Conservation (phyloP, 257 asterid genomes). For the Nicotiana sylvestris region DNA sequence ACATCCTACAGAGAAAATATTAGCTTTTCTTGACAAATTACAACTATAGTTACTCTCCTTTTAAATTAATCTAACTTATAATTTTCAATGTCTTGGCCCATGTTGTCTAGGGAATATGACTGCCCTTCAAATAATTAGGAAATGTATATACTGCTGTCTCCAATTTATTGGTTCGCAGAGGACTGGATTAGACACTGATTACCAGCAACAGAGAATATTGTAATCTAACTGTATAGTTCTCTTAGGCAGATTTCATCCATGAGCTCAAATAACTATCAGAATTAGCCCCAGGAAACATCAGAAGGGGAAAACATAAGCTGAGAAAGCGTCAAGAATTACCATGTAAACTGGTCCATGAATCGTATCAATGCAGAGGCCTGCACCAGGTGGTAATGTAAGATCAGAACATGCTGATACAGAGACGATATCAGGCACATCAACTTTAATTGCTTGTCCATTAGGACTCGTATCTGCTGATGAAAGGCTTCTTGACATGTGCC, state of each 20-base stretch:
- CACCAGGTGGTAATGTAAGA: conserved; percentile 95
- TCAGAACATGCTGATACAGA: conserved; percentile 84
- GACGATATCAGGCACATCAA: conserved; percentile 64
- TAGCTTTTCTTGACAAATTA: neutral
- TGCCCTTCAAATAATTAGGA: neutral
- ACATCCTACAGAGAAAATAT: neutral
- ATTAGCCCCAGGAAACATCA: neutral
- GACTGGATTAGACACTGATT: neutral
- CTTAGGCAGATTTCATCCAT: neutral
- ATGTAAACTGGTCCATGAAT: conserved; percentile 72
- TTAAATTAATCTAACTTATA: neutral
- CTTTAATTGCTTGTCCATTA: conserved; percentile 50
- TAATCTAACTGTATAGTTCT: neutral
- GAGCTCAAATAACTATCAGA: neutral
- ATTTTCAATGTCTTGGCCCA: neutral
- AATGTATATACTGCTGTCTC: neutral
- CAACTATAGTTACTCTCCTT: neutral
- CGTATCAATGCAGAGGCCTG: conserved; percentile 84
- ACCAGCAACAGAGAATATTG: neutral
- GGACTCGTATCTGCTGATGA: conserved; percentile 45
- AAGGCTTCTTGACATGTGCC: conserved; percentile 46
- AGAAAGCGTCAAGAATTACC: conserved; percentile 33
- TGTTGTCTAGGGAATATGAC: neutral
- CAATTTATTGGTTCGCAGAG: neutral
- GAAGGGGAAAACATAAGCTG: neutral